A percentile compares a stretch with the other conserved stretches of the same genome.
phyloP scores from a whole-genome alignment of 352 stramenopile species.

The Phytophthora litchii region DNA sequence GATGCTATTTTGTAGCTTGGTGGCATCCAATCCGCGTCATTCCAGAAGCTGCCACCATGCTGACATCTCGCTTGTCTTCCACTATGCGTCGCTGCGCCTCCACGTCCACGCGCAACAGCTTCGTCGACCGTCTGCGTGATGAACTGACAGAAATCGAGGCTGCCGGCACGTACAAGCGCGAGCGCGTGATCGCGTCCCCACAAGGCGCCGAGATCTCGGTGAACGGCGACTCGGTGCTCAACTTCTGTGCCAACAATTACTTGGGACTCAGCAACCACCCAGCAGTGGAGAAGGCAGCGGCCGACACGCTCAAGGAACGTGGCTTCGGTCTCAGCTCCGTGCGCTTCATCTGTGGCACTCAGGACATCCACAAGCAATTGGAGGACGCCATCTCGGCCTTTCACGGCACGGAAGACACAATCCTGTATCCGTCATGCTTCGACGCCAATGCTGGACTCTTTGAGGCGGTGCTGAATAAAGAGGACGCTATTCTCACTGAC shows the following conservation, averaged over 20 bases:
- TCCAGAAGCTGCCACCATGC: conserved; percentile 13
- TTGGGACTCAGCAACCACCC: conserved; percentile 91
- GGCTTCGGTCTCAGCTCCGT: conserved; percentile 93
- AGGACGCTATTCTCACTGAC: conserved; percentile 94
- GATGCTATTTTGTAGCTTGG: not conserved
- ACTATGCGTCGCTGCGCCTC: conserved; percentile 31
- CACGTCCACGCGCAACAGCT: conserved; percentile 57
- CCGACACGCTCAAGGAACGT: conserved; percentile 80
- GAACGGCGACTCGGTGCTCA: conserved; percentile 80
- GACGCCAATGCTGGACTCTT: conserved; percentile 95
- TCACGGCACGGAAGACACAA: conserved; percentile 94
- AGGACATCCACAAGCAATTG: conserved; percentile 94
- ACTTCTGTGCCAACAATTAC: conserved; percentile 97
- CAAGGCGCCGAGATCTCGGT: conserved; percentile 86
- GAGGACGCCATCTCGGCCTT: conserved; percentile 92
- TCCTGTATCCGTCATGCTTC: conserved; percentile 95
- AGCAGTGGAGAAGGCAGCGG: conserved; percentile 83
- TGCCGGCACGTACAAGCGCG: conserved; percentile 85
- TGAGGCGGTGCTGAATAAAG: conserved; percentile 82
- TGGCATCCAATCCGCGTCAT: not conserved
- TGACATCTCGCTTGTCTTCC: conserved; percentile 19
- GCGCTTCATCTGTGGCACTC: conserved; percentile 95
- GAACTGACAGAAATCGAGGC: conserved; percentile 75
- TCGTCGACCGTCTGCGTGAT: conserved; percentile 76
- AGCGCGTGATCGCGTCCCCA: conserved; percentile 91